Evolutionary conservation across 2,329 filamentous ascomycete genomes (phyloP), one percentile per base, ranked within the genome.

Genomic region (Ophiostoma ips): DNA sequence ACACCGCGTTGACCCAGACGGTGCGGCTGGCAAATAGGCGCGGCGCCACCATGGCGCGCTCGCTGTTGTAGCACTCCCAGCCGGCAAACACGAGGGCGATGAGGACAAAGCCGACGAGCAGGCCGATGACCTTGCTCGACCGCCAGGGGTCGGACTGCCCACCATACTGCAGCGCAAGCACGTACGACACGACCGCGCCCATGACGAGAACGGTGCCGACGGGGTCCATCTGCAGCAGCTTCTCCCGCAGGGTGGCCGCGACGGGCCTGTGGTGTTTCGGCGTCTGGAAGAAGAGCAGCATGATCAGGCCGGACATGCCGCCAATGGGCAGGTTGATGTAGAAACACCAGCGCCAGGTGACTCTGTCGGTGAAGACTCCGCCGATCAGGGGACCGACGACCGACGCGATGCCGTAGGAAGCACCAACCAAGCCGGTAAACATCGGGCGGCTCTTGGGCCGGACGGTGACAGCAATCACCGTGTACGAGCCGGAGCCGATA

Each of bases 11-110:
- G 10, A 66, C 59, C 60, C 64, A 67, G n/a, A 76, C 64, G 21
- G 68, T 60, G 1, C 71, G 64, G 34, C 66, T 63, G 13, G 58
- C 59, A 8, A 76, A 48, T 31, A 77, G 62, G 0, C 67, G 66
- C 1, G 67, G 62, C 0, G 71, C 67, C 2, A 78, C 63, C 66
- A 77, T 75, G 33, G 73, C 72, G 2, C 65, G 60, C 19, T 71
- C 69, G 5, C 70, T 71, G 52, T 62, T 58, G 30, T 52, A 64
- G 33, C 52, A 61, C 53, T 68, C 62, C 48, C 62, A 60, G 13
- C 54, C 54, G 4, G 51, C 55, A 52, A 69, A 68, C 30, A 56
- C 37, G n/a, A 58, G 33, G 6, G 61, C 7, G 15, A 60, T 49
- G 12, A 56, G 43, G 6, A 51, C 56, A 7, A 58, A 59, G 0